Evolutionary conservation across 73 alveolate species (phyloP).

Genomic region (Stentor coeruleus): DNA sequence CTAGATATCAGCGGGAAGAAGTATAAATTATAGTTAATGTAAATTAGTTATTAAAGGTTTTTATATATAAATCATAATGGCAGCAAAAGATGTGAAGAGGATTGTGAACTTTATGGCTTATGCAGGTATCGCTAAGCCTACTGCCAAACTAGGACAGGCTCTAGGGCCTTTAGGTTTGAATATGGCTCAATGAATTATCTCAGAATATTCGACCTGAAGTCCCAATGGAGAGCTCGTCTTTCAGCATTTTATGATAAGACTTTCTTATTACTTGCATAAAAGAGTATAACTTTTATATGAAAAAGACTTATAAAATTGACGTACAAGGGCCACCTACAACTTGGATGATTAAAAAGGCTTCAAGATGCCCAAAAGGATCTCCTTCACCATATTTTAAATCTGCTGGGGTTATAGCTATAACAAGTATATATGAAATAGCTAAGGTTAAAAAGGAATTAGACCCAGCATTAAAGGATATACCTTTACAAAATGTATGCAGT

Average conservation of each 20-base stretch:
- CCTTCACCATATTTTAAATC: conserved; percentile 40
- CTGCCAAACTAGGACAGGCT: conserved; percentile 71
- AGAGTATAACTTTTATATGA: too few species aligned
- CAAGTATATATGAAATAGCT: conserved; percentile 62
- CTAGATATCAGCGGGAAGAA: too few species aligned
- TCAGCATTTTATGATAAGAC: conserved; percentile 47
- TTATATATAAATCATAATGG: background rate
- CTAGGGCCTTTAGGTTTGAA: conserved; percentile 69
- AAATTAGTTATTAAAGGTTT: background rate
- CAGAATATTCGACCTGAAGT: conserved; percentile 36
- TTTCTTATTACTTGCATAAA: too few species aligned
- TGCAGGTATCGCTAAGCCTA: conserved; percentile 64
- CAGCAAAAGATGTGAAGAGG: conserved; percentile 37
- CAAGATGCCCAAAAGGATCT: conserved; percentile 49
- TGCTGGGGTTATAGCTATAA: conserved; percentile 48
- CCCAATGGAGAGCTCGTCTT: conserved; percentile 52
- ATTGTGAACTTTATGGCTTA: conserved; percentile 42
- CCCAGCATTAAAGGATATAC: conserved; percentile 30
- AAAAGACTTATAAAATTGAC: conserved; percentile 42
- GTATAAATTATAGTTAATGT: too few species aligned
- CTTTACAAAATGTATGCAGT: conserved; percentile 49
- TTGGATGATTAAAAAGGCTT: conserved; percentile 61
- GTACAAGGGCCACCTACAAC: conserved; percentile 63
- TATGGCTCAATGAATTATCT: conserved; percentile 62
- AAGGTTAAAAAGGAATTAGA: conserved; percentile 55